These are phyloP conservation scores for Tuber melanosporum DNA, from an alignment of 495 filamentous ascomycete genomes.

Conservation along the genomic window DNA sequence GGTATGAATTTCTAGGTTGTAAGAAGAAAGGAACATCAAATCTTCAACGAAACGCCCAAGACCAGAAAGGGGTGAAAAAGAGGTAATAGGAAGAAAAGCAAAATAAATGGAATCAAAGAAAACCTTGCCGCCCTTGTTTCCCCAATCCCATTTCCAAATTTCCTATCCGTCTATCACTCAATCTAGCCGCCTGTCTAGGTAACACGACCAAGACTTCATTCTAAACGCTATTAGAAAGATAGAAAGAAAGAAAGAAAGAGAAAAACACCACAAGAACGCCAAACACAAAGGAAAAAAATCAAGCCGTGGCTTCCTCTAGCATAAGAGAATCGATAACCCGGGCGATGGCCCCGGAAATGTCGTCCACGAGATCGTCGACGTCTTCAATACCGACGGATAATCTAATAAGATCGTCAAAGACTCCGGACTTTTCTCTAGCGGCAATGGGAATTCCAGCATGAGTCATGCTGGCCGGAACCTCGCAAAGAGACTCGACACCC, in stretches of 20 bases:
- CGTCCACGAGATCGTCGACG: conserved; percentile 68
- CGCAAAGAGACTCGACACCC: conserved; percentile 84
- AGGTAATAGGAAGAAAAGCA: background rate
- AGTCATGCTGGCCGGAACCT: conserved; percentile 91
- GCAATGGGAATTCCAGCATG: conserved; percentile 89
- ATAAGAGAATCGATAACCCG: conserved; percentile 56
- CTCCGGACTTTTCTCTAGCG: conserved; percentile 81
- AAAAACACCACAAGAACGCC: background rate
- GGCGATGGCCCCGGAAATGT: conserved; percentile 81
- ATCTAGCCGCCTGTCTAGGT: background rate
- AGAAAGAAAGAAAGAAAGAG: background rate
- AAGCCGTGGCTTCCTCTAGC: conserved; percentile 30
- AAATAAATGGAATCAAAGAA: background rate
- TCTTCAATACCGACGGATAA: conserved; percentile 94
- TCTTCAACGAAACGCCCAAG: background rate
- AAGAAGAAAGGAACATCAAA: background rate
- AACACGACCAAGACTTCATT: conserved; percentile 3
- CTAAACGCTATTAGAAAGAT: conserved; percentile 3
- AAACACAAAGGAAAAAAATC: background rate
- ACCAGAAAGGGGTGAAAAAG: background rate
- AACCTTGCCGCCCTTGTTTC: background rate
- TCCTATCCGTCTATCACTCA: background rate
- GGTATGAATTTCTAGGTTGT: background rate
- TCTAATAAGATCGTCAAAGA: conserved; percentile 94
- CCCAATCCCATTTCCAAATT: background rate